Conservation (phyloP, 306 rosid genomes). For the Cucumis sativus region DNA sequence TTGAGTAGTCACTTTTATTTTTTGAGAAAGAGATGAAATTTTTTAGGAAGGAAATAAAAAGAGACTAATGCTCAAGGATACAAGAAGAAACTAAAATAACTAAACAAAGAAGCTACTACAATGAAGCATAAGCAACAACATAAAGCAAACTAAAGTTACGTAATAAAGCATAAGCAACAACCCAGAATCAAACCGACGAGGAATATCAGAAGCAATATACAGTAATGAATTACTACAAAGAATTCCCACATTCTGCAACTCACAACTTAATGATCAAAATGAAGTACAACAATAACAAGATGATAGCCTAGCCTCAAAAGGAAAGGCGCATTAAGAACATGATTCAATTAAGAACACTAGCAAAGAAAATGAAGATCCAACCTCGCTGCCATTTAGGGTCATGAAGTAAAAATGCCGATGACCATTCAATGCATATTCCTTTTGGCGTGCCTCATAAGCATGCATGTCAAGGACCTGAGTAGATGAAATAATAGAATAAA, state of each 20-base stretch:
- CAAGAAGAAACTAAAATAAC: no score
- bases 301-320: background rate
- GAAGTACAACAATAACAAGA: background rate
- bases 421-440: slow-evolving; percentile 82
- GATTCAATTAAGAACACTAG: background rate
- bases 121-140: no score
- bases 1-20: no score
- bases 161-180: no score
- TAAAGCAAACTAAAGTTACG: no score
- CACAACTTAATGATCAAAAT: background rate
- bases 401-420: slow-evolving; percentile 99
- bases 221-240: background rate
- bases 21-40: no score
- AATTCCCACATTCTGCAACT: background rate
- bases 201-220: background rate
- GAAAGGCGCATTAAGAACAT: background rate
- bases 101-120: no score
- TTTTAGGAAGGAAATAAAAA: no score
- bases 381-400: slow-evolving; percentile 97
- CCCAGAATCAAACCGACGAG: background rate
- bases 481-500: slow-evolving; percentile 13
- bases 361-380: slow-evolving; percentile 15
- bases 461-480: slow-evolving; percentile 83
- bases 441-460: slow-evolving; percentile 82
- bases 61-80: no score